Evolutionary conservation across 331 rosid genomes (phyloP), one percentile per base, ranked within the genome.

Genomic region (Rhamnella rubrinervis): DNA sequence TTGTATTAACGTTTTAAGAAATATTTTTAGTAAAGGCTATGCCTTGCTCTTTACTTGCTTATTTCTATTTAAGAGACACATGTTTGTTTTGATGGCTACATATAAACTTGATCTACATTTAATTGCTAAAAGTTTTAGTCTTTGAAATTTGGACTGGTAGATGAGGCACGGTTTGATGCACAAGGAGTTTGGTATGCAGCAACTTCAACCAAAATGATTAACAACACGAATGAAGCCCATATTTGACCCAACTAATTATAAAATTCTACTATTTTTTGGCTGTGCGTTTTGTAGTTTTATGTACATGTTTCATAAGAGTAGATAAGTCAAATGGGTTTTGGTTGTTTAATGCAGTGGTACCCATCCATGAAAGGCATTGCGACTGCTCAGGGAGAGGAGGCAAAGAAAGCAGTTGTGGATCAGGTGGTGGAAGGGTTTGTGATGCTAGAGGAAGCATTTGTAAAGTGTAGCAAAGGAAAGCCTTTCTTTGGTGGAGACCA

Each of bases 361-460:
- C 16, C 66, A 1, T 11, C 78, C 18, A 0, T 83, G 80, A 63
- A 0, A 56, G 39, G 67, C 73, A 17, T 73, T 28, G 13, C 57
- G 14, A 4, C 0, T 2, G 81, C 80, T 9, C 72, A 69, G 68
- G 82, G 23, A 20, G 91, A 83, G 20, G 97, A 85, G 23, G 86
- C 59, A 44, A 85, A 56, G 83, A 77, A 75, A 76, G 52, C 80
- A 20, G 13, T 55, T 4, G 8, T 80, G 1, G 80, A 56, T 39
- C 68, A 84, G 79, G 17, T 67, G 51, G 78, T 31, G 6, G 80
- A 80, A 61, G 88, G 81, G 8, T 25, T 55, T 0, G 78, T 17
- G 1, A 77, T 68, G 40, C 7, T 89, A 80, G 93, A 92, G 74
- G 88, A 87, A 18, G 81, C 78, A 1, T 85, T 78, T 16, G 55